These are phyloP conservation scores for Epichloe glyceriae DNA, from an alignment of 2,329 filamentous ascomycete genomes.

Conservation along the genomic window DNA sequence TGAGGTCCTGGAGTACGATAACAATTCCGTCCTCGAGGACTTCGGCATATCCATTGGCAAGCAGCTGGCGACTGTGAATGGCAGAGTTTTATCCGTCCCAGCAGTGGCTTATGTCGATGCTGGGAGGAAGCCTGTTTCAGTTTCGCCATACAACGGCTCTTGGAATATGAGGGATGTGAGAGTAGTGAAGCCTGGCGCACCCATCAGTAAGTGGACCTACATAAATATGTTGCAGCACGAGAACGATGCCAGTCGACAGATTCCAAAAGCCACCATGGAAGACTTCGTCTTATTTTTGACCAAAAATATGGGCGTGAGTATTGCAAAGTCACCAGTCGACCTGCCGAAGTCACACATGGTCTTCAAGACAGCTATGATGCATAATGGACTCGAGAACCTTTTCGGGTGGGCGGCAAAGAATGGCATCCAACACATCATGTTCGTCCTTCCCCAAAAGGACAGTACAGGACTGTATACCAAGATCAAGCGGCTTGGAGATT, in stretches of 20 bases:
- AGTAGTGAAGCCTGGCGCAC: conserved; percentile 37
- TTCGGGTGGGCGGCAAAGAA: conserved; percentile 20
- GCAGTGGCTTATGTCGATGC: conserved; percentile 40
- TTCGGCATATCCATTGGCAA: conserved; percentile 54
- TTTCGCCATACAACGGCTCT: conserved; percentile 35
- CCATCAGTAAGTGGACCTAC: conserved; percentile 38
- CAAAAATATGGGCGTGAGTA: conserved; percentile 25
- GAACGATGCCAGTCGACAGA: conserved; percentile 1
- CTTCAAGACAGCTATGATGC: conserved; percentile 5
- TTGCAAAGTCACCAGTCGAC: conserved; percentile 13
- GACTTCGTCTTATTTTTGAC: conserved; percentile 26
- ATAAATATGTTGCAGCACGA: conserved; percentile 23
- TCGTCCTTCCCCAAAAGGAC: conserved; percentile 43
- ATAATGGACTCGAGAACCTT: conserved; percentile 13
- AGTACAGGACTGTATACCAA: conserved; percentile 43
- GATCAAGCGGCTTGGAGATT: conserved; percentile 57
- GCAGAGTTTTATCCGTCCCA: conserved; percentile 53
- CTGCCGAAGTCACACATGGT: conserved; percentile 7
- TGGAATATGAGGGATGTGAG: conserved; percentile 56
- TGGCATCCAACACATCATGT: conserved; percentile 38
- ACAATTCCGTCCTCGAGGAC: conserved; percentile 26
- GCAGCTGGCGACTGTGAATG: conserved; percentile 57
- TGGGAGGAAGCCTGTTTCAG: conserved; percentile 10
- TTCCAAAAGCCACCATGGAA: conserved; percentile 13
- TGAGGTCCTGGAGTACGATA: conserved; percentile 42